Percentiles rank a stretch among this genome's conserved stretches.
Evolutionary conservation across 2,329 filamentous ascomycete species (phyloP).

Genomic region (Aureobasidium zeae): DNA sequence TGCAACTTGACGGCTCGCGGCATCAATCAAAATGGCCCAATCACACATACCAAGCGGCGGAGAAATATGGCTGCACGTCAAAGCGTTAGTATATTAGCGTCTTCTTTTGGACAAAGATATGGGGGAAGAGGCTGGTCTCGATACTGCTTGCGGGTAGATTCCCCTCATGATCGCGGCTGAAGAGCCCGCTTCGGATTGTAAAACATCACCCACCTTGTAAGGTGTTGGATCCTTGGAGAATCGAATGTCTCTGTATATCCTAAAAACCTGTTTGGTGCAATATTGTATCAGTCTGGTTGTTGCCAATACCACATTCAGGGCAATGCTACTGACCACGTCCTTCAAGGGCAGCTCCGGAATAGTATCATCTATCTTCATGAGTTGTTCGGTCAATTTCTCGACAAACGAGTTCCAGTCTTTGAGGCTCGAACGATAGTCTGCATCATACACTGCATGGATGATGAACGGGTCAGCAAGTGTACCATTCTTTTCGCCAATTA

Average conservation of each 20-base stretch:
- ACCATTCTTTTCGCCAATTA: too few relatives aligned
- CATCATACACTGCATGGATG: slow-evolving; percentile 56
- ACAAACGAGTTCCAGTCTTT: slow-evolving; percentile 77
- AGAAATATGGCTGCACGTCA: slow-evolving; percentile 59
- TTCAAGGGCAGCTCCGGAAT: slow-evolving; percentile 79
- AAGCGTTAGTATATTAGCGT: slow-evolving; percentile 13
- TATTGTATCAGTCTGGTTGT: slow-evolving; percentile 5
- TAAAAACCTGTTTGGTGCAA: slow-evolving; percentile 50
- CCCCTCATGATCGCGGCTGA: not conserved
- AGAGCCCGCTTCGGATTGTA: not conserved
- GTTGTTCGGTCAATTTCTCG: slow-evolving; percentile 58
- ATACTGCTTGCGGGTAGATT: not conserved
- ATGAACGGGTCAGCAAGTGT: slow-evolving; percentile 6
- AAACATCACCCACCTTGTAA: slow-evolving; percentile 61
- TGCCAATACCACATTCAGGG: not conserved
- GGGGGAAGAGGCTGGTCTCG: not conserved
- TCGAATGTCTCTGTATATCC: slow-evolving; percentile 78
- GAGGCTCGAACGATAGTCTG: slow-evolving; percentile 66
- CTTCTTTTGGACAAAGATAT: too few relatives aligned
- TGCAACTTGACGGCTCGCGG: too few relatives aligned
- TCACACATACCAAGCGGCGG: slow-evolving; percentile 58
- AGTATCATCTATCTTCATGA: slow-evolving; percentile 66
- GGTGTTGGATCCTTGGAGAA: slow-evolving; percentile 79
- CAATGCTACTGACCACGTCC: slow-evolving; percentile 51
- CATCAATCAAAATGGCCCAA: not conserved